Percentiles rank a stretch among this genome's conserved stretches.
phyloP scores from a whole-genome alignment of 208 protist species.

The Porcisia deanei region DNA sequence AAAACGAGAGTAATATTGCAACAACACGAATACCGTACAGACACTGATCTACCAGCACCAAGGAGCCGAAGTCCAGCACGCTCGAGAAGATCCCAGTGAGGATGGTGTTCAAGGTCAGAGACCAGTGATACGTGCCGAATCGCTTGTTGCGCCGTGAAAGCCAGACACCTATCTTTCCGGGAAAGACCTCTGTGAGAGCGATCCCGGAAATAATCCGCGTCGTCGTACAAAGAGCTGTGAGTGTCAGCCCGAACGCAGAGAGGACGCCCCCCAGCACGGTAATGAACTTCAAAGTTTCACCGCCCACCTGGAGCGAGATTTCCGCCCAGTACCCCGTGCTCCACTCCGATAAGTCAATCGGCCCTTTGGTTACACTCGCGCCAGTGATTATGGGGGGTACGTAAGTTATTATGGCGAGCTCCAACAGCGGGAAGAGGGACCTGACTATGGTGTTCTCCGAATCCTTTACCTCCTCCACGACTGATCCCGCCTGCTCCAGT shows the following conservation, averaged over 20 bases:
- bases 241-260: conserved; percentile 67
- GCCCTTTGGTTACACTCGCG: conserved; percentile 45
- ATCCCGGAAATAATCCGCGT: conserved; percentile 67
- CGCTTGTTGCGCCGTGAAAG: conserved; percentile 58
- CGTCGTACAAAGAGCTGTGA: conserved; percentile 79
- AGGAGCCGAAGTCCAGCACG: conserved; percentile 58
- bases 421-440: conserved; percentile 64
- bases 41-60: conserved; percentile 76
- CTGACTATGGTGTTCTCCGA: conserved; percentile 67
- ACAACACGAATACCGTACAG: conserved; percentile 73
- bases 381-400: conserved; percentile 73
- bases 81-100: conserved; percentile 66
- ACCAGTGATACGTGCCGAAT: conserved; percentile 75
- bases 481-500: conserved; percentile 71
- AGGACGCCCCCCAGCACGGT: conserved; percentile 57
- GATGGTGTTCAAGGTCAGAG: conserved; percentile 67
- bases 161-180: conserved; percentile 49
- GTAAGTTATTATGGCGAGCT: conserved; percentile 71
- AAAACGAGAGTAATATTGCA: conserved; percentile 61
- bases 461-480: conserved; percentile 68
- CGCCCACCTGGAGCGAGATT: conserved; percentile 54
- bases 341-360: conserved; percentile 63
- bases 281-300: conserved; percentile 45
- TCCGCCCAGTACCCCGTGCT: conserved; percentile 71
- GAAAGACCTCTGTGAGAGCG: conserved; percentile 72